Evolutionary conservation across 768 basidiomycete species (phyloP), one percentile per base, ranked within the genome.

Genomic region (Trichaptum fuscoviolaceum): DNA sequence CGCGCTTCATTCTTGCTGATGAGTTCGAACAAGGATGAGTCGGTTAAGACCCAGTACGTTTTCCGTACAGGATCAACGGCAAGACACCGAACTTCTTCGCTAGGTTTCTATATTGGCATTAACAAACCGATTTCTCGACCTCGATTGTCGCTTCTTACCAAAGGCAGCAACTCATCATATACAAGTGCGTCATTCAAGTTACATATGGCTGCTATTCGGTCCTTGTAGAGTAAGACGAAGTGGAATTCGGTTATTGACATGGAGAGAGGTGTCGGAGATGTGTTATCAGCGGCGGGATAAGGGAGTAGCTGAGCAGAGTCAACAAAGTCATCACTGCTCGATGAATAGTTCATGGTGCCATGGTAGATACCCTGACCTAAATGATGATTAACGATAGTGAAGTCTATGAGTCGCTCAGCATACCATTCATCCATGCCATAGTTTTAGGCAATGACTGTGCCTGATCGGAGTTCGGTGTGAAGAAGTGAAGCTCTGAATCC

Each of bases 1-100:
- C 96, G 85, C 72, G 92, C 92, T 78, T 99, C 97, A 71, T 96
- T 94, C 8, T 83, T 82, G 12, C 93, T 83, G 7, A 90, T 86
- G 26, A 99, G 78, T 72, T 99, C 97, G 71, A 92, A 95, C 23
- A 99, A 83, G 0, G 93, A 91, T 68, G 88, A 87, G 69, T 93
- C 89, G 0, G 96, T 96, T 73, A 90, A 96, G 1, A 95, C 85
- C 97, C 97, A 99, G 71, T 90, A 96, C 17, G 96, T 99, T 76
- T 87, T 89, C 9, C 91, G 86, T 3, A 93, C 87, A 20, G 91
- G 91, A 76, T 99, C 97, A 9, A 91, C 84, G 6, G 90, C 85
- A 35, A 98, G 78, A 0, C 90, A 93, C 30, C 85, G 80, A 20
- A 93, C 87, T 36, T 77, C 78, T 72, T 96, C 94, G 27, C 84